phyloP scores from a whole-genome alignment of 75 land plant species.

The Picea sitchensis region DNA sequence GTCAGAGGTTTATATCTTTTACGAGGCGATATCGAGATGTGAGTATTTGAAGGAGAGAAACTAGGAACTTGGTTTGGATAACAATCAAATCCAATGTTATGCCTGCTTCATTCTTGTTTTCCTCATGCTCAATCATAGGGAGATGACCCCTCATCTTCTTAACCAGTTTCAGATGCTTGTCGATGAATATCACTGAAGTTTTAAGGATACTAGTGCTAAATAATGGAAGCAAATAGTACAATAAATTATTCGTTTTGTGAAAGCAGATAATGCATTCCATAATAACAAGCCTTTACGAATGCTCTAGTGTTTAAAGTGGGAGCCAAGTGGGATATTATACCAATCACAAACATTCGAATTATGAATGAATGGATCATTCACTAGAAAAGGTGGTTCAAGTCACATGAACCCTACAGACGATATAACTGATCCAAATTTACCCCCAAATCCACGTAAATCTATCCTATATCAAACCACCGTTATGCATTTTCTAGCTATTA shows the following conservation, averaged over 20 bases:
- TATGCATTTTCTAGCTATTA: conserved; percentile 53
- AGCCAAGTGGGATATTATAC: conserved; percentile 89
- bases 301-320: conserved; percentile 97
- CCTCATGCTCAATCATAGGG: conserved; percentile 69
- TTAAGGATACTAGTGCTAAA: conserved; percentile 75
- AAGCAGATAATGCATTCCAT: conserved; percentile 74
- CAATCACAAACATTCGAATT: conserved; percentile 24
- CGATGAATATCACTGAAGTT: conserved; percentile 67
- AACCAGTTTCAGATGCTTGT: conserved; percentile 59
- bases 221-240: conserved; percentile 89
- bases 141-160: conserved; percentile 60
- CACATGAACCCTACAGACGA: conserved; percentile 64
- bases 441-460: conserved; percentile 87
- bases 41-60: conserved; percentile 87
- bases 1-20: conserved; percentile 80
- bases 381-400: conserved; percentile 46
- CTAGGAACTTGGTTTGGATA: conserved; percentile 55
- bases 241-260: conserved; percentile 73
- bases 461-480: conserved; percentile 79
- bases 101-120: conserved; percentile 81
- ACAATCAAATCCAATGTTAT: conserved; percentile 81
- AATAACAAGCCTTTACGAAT: conserved; percentile 82
- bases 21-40: conserved; percentile 80
- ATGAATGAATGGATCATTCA: conserved; percentile 36
- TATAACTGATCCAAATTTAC: conserved; percentile 81